Evolutionary conservation across 139 green algal species (phyloP), one percentile per base, ranked within the genome.

Genomic region (Coccomyxa sp.): DNA sequence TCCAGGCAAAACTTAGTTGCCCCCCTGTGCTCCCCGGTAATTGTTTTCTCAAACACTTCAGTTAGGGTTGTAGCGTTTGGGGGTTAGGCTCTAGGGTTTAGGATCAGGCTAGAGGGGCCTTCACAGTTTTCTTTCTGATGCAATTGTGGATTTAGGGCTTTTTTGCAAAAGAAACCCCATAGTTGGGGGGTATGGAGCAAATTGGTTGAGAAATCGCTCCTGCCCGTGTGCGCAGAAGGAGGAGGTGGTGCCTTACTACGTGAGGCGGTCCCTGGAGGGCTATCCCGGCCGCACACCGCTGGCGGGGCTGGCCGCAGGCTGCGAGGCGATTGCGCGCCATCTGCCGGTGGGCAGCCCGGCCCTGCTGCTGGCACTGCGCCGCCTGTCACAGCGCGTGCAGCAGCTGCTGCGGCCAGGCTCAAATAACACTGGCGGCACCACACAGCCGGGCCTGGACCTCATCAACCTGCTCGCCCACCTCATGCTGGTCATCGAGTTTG

Each of bases 321-420:
- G 88, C 71, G 86, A 83, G 58, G 84, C 79, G 7, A 25, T 83
- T n/a, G 74, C 84, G 71, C 71, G 78, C 12, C 30, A 59, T 58
- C 81, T 91, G 82, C 86, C 82, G 0, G n/a, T 45, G 17, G 88
- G 84, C 66, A 89, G 85, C 68, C 27, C 82, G 23, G 76, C 81
- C 15, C 28, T 82, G 30, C 76, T 91, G 79, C 51, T 87, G 68
- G 82, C 75, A 45, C 25, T 89, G 66, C 74, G 77, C 7, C 76
- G 67, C 16, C 15, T 91, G 16, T 58, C 79, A 9, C 38, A 18
- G 21, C 51, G 79, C 71, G 58, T 11, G 15, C 59, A 32, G 28
- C 31, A 66, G 32, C 23, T 79, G 32, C 32, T 84, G 74, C 32
- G 28, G 58, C 16, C 16, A 32, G 27, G 27, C 17, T 38, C 10